Evolutionary conservation across 192 early-diverging fungal species (phyloP).

Genomic region (Coemansia sp.): DNA sequence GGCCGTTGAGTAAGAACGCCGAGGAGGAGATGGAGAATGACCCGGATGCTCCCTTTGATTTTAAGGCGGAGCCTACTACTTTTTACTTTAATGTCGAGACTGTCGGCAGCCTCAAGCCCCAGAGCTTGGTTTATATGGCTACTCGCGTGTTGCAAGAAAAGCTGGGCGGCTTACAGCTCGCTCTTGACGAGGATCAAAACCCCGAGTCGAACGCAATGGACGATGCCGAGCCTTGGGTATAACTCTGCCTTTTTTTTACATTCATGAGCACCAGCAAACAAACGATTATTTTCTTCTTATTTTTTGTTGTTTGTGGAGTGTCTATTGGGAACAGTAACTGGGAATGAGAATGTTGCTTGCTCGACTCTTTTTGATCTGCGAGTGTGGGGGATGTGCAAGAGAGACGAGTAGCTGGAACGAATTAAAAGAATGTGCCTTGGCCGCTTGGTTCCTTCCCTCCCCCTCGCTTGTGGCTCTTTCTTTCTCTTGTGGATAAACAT

Average conservation of each 20-base stretch:
- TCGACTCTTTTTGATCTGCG: not conserved
- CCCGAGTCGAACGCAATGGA: conserved; percentile 36
- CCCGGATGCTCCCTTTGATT: conserved; percentile 64
- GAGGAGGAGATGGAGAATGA: conserved; percentile 55
- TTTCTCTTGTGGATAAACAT: not conserved
- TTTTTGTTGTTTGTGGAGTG: not conserved
- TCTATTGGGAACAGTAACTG: not conserved
- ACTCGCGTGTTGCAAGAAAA: conserved; percentile 73
- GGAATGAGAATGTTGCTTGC: not conserved
- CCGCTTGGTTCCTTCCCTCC: not conserved
- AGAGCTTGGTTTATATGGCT: conserved; percentile 66
- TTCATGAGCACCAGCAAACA: not conserved
- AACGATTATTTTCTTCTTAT: not conserved
- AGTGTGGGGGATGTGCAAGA: not conserved
- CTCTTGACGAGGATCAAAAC: conserved; percentile 55
- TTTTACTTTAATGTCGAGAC: conserved; percentile 82
- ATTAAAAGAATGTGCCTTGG: not conserved
- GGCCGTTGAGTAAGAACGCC: conserved; percentile 72
- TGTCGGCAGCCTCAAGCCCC: conserved; percentile 71
- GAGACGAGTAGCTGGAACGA: not conserved
- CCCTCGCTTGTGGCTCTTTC: not conserved
- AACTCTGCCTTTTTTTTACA: not conserved
- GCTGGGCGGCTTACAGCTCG: conserved; percentile 67
- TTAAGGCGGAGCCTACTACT: conserved; percentile 72
- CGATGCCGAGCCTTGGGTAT: conserved; percentile 47